Evolutionary conservation across 768 basidiomycete genomes (phyloP).

Genomic region (Termitomyces eurrhizus): DNA sequence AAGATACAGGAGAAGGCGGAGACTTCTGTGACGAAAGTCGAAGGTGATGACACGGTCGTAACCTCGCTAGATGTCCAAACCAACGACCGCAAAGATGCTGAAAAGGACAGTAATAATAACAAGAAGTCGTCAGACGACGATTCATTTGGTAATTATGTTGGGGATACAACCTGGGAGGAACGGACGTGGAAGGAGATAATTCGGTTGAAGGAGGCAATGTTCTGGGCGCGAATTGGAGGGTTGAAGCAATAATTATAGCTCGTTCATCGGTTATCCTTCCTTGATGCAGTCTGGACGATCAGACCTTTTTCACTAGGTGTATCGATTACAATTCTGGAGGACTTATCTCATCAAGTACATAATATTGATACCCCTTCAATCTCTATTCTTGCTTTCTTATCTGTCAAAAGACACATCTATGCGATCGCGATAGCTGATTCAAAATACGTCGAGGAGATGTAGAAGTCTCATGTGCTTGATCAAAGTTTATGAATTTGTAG

Average conservation of each 20-base stretch:
- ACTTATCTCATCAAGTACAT: constrained; percentile 2
- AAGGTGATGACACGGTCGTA: neutral
- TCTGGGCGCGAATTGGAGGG: constrained; percentile 76
- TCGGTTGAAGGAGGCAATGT: constrained; percentile 77
- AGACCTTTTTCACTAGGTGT: neutral
- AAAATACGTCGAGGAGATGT: neutral
- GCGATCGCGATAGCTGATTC: neutral
- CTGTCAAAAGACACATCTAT: neutral
- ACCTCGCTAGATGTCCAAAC: neutral
- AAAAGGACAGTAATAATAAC: constrained; percentile 10
- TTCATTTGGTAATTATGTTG: constrained; percentile 43
- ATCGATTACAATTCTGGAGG: constrained; percentile 5
- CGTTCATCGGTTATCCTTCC: neutral
- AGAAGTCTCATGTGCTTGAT: neutral
- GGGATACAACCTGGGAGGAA: constrained; percentile 80
- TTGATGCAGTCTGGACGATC: neutral
- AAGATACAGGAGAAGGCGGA: constrained; percentile 3
- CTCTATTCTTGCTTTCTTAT: neutral
- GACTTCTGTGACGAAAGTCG: neutral
- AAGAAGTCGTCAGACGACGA: constrained; percentile 21
- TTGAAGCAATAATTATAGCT: constrained; percentile 20
- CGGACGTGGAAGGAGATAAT: constrained; percentile 79
- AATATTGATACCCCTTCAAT: constrained; percentile 7
- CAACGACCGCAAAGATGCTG: constrained; percentile 4
- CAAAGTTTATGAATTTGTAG: neutral